Percentiles rank a stretch among this genome's conserved stretches.
phyloP scores from a whole-genome alignment of 768 basidiomycete species.

The Crassisporium funariophilum region DNA sequence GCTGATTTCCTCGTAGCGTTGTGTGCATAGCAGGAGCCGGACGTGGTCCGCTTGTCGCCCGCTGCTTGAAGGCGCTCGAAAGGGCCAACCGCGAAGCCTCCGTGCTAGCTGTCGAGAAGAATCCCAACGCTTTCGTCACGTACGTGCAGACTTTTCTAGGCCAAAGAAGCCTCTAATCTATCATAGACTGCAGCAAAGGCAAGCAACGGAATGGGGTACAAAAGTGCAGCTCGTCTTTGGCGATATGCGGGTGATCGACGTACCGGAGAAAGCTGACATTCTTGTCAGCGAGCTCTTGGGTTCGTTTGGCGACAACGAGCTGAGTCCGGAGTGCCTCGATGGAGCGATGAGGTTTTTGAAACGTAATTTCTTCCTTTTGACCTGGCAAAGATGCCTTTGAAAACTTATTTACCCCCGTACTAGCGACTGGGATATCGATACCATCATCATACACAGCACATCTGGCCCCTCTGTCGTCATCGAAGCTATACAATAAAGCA shows the following conservation, averaged over 20 bases:
- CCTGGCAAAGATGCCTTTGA: background rate
- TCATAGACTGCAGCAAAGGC: slow-evolving; percentile 78
- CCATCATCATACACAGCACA: slow-evolving; percentile 95
- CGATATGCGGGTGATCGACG: slow-evolving; percentile 84
- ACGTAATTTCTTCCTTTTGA: slow-evolving; percentile 50
- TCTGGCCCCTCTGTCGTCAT: slow-evolving; percentile 91
- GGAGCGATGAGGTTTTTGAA: slow-evolving; percentile 94
- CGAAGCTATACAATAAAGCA: slow-evolving; percentile 89
- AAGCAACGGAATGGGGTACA: slow-evolving; percentile 80
- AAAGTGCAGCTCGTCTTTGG: slow-evolving; percentile 85
- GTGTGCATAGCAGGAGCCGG: slow-evolving; percentile 96
- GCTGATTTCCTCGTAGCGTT: slow-evolving; percentile 46
- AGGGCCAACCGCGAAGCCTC: slow-evolving; percentile 61
- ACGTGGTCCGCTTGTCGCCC: slow-evolving; percentile 87
- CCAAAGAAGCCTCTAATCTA: slow-evolving; percentile 3
- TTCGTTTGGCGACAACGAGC: slow-evolving; percentile 97
- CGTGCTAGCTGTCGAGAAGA: slow-evolving; percentile 94
- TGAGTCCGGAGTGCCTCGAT: slow-evolving; percentile 97
- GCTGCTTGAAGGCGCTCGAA: slow-evolving; percentile 76
- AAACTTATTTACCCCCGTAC: slow-evolving; percentile 1
- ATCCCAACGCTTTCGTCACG: slow-evolving; percentile 95
- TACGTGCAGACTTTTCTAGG: slow-evolving; percentile 42
- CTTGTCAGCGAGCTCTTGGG: slow-evolving; percentile 95
- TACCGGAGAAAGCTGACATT: slow-evolving; percentile 91
- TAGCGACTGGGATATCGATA: slow-evolving; percentile 93